These are phyloP conservation scores for Batkoa obscura DNA, from an alignment of 371 early-diverging fungal species.

Conservation along the genomic window DNA sequence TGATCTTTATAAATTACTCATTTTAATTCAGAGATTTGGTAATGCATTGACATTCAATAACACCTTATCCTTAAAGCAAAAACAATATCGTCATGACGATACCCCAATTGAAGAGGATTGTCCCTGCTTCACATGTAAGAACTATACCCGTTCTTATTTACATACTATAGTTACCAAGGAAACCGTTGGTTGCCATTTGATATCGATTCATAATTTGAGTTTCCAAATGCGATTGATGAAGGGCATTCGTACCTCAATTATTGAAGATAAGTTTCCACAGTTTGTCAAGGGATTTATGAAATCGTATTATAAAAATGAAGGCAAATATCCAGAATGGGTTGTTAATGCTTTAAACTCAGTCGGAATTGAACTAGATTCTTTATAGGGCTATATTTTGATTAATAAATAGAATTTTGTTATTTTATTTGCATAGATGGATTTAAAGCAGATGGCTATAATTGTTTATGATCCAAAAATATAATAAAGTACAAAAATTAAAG, in stretches of 20 bases:
- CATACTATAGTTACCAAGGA: slow-evolving; percentile 56
- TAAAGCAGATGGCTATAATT: too few species aligned
- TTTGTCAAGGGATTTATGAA: slow-evolving; percentile 60
- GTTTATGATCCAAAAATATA: too few species aligned
- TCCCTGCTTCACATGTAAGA: slow-evolving; percentile 68
- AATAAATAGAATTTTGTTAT: too few species aligned
- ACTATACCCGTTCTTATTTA: slow-evolving; percentile 63
- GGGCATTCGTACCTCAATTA: slow-evolving; percentile 57
- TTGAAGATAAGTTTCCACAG: slow-evolving; percentile 52
- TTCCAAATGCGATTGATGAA: slow-evolving; percentile 80
- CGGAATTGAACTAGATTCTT: slow-evolving; percentile 33
- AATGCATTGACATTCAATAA: slow-evolving; percentile 71
- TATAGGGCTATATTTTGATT: neutral
- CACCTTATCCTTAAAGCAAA: slow-evolving; percentile 42
- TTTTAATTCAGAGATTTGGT: slow-evolving; percentile 53
- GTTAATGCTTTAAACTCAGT: slow-evolving; percentile 63
- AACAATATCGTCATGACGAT: slow-evolving; percentile 38
- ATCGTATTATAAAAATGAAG: neutral
- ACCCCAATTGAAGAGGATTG: slow-evolving; percentile 70
- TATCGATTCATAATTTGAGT: slow-evolving; percentile 78
- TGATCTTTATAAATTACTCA: neutral
- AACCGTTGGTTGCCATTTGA: slow-evolving; percentile 79
- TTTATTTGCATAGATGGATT: too few species aligned
- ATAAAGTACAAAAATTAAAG: too few species aligned
- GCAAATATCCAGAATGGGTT: slow-evolving; percentile 62